Conservation (phyloP, 1,139 yeast species). For the Kodamaea arcana region DNA sequence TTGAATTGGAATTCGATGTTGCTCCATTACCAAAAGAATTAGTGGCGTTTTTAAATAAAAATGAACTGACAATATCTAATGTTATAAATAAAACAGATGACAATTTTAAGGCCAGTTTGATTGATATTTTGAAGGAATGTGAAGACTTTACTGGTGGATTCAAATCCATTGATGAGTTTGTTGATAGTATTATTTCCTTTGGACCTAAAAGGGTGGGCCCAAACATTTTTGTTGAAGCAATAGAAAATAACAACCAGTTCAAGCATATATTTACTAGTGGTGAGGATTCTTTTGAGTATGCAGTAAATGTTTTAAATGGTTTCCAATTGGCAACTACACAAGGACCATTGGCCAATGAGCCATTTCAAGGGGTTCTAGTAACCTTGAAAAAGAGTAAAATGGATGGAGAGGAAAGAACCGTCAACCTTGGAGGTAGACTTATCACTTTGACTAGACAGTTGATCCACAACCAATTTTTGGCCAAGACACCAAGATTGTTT, state of each 20-base stretch:
- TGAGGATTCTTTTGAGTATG: conserved; percentile 41
- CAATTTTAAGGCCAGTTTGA: conserved; percentile 26
- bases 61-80: conserved; percentile 35
- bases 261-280: conserved; percentile 21
- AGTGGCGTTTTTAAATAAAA: conserved; percentile 45
- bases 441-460: conserved; percentile 71
- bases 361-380: conserved; percentile 75
- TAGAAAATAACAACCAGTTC: conserved; percentile 29
- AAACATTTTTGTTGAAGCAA: conserved; percentile 63
- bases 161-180: conserved; percentile 19
- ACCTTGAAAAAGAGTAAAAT: conserved; percentile 29
- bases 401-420: conserved; percentile 25
- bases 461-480: conserved; percentile 64
- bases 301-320: conserved; percentile 71
- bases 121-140: conserved; percentile 24
- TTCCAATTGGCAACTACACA: conserved; percentile 77
- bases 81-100: conserved; percentile 16
- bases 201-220: conserved; percentile 81
- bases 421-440: conserved; percentile 61
- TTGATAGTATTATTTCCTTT: conserved; percentile 56
- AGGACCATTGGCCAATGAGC: conserved; percentile 90
- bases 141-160: conserved; percentile 18
- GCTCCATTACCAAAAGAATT: conserved; percentile 55
- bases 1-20: conserved; percentile 48
- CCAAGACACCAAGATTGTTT: conserved; percentile 84